Percentiles rank a stretch among this genome's conserved stretches.
phyloP scores from a whole-genome alignment of 2,329 filamentous ascomycete genomes.

The Aspergillus sp. region DNA sequence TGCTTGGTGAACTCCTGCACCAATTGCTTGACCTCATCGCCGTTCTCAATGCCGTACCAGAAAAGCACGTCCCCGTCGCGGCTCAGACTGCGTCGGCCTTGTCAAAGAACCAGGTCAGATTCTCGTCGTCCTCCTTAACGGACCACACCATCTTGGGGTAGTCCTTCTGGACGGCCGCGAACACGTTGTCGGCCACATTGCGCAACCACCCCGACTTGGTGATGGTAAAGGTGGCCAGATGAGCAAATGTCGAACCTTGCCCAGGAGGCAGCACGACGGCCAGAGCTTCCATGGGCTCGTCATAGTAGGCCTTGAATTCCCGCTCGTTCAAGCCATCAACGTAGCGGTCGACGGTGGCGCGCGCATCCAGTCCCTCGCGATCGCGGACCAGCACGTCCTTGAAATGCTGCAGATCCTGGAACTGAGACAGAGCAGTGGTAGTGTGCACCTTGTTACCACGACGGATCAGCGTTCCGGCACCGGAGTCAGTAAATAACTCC shows the following conservation, averaged over 20 bases:
- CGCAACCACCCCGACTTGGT: conserved; percentile 92
- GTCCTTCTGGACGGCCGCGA: conserved; percentile 87
- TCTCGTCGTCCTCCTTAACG: conserved; percentile 93
- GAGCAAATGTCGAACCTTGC: conserved; percentile 60
- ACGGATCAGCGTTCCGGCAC: conserved; percentile 85
- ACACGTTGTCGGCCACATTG: conserved; percentile 92
- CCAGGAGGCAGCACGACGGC: conserved; percentile 75
- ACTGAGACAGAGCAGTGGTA: conserved; percentile 61
- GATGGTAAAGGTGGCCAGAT: conserved; percentile 82
- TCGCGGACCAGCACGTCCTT: conserved; percentile 78
- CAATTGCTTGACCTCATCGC: conserved; percentile 70
- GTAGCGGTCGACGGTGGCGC: conserved; percentile 78
- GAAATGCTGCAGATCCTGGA: conserved; percentile 66
- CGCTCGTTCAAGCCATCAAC: conserved; percentile 67
- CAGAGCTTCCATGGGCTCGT: conserved; percentile 86
- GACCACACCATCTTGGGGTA: conserved; percentile 88
- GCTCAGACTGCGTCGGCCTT: conserved; percentile 85
- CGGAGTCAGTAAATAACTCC: conserved; percentile 92
- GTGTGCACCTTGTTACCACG: conserved; percentile 82
- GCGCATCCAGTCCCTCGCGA: conserved; percentile 70
- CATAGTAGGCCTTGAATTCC: conserved; percentile 87
- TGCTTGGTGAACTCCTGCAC: conserved; percentile 79
- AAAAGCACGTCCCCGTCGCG: conserved; percentile 84
- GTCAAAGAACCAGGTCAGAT: conserved; percentile 96
- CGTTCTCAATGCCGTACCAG: conserved; percentile 84